phyloP scores from a whole-genome alignment of 2,329 filamentous ascomycete species.

The Dendryphion nanum region DNA sequence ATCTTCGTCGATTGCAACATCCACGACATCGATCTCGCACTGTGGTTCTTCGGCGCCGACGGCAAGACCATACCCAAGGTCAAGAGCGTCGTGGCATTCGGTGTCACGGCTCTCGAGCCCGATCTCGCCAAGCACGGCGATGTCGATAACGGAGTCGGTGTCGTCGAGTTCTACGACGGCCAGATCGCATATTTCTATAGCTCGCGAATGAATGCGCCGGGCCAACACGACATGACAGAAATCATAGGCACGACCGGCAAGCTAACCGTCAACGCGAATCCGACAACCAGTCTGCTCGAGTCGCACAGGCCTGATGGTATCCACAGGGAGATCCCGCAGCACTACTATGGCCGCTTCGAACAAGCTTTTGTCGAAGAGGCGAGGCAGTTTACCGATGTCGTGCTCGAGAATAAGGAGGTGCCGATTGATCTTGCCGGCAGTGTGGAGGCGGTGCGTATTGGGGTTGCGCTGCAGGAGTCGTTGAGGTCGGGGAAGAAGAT shows the following conservation, averaged over 20 bases:
- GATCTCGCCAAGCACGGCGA: slow-evolving; percentile 58
- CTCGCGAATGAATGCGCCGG: slow-evolving; percentile 65
- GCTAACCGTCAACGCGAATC: slow-evolving; percentile 60
- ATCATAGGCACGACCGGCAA: slow-evolving; percentile 67
- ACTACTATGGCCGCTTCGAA: slow-evolving; percentile 64
- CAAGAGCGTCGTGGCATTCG: slow-evolving; percentile 57
- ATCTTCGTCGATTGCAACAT: slow-evolving; percentile 72
- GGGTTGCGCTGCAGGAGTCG: slow-evolving; percentile 48
- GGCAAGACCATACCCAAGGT: slow-evolving; percentile 39
- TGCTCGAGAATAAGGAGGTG: slow-evolving; percentile 55
- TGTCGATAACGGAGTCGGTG: slow-evolving; percentile 61
- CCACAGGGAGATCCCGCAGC: slow-evolving; percentile 57
- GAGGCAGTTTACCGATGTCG: slow-evolving; percentile 61
- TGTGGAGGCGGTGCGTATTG: slow-evolving; percentile 61
- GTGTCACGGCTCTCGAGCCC: slow-evolving; percentile 60
- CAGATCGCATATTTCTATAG: slow-evolving; percentile 65
- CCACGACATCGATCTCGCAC: slow-evolving; percentile 66
- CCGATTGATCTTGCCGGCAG: slow-evolving; percentile 59
- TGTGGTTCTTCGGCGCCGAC: slow-evolving; percentile 58
- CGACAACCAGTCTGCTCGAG: slow-evolving; percentile 55
- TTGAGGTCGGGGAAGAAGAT: slow-evolving; percentile 47
- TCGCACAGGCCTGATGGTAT: slow-evolving; percentile 55
- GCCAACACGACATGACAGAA: slow-evolving; percentile 66
- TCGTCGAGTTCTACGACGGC: slow-evolving; percentile 65
- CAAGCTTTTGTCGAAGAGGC: slow-evolving; percentile 63